These are phyloP conservation scores for Elsinoe arachidis DNA, from an alignment of 2,329 filamentous ascomycete genomes.

Conservation along the genomic window DNA sequence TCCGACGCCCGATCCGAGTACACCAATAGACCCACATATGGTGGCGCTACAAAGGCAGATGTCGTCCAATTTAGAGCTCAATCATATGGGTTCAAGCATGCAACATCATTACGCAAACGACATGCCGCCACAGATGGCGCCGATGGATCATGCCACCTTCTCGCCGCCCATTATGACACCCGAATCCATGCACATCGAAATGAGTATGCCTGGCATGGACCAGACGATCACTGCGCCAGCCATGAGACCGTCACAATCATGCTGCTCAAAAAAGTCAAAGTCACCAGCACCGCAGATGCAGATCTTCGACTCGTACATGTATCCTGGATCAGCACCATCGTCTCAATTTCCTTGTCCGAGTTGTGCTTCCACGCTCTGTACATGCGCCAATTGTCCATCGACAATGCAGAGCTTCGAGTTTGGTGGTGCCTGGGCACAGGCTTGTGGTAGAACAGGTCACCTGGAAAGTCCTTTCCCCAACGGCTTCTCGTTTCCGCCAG, in stretches of 20 bases:
- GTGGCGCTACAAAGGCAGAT: constrained; percentile 3
- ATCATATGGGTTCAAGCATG: constrained; percentile 1
- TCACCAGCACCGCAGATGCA: not conserved
- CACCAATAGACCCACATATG: not conserved
- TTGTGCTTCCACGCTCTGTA: constrained; percentile 15
- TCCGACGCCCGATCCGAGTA: not conserved
- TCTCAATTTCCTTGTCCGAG: constrained; percentile 15
- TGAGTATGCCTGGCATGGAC: not conserved
- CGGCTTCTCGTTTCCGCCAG: not conserved
- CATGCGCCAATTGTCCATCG: constrained; percentile 15
- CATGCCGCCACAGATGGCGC: not conserved
- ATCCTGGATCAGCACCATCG: not conserved
- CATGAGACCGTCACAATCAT: constrained; percentile 11
- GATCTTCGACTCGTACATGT: constrained; percentile 9
- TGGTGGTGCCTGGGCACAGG: constrained; percentile 15
- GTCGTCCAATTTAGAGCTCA: constrained; percentile 7
- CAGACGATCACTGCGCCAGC: not conserved
- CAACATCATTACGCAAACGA: not conserved
- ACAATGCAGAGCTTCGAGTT: constrained; percentile 14
- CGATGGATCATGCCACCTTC: not conserved
- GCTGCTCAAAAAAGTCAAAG: constrained; percentile 12
- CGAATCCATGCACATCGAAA: constrained; percentile 3
- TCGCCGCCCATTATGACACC: not conserved
- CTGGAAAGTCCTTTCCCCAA: constrained; percentile 8
- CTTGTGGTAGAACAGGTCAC: constrained; percentile 15